phyloP scores from a whole-genome alignment of 2,329 filamentous ascomycete genomes.

The Orbilia oligospora region DNA sequence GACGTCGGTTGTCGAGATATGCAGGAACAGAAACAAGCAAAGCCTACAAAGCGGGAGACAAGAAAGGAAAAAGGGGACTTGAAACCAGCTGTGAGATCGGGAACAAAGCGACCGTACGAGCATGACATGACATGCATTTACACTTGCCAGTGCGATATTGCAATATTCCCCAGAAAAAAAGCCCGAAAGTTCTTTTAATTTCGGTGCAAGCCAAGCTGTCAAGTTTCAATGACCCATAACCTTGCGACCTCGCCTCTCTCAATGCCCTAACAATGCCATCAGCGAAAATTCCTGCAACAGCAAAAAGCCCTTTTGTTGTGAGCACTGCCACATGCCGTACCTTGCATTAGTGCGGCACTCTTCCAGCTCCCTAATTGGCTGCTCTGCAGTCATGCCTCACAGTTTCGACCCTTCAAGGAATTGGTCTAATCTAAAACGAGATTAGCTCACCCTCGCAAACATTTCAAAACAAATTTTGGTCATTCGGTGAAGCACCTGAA shows the following conservation, averaged over 20 bases:
- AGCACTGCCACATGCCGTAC: constrained; percentile 40
- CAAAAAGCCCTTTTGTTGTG: neutral
- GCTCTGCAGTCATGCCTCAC: constrained; percentile 41
- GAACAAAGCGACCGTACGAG: constrained; percentile 23
- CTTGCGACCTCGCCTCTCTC: constrained; percentile 16
- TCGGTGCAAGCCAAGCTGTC: constrained; percentile 22
- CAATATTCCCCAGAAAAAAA: neutral
- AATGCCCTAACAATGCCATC: constrained; percentile 37
- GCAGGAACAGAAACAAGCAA: constrained; percentile 33
- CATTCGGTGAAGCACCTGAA: constrained; percentile 16
- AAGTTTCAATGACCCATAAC: constrained; percentile 13
- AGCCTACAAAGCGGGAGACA: constrained; percentile 6
- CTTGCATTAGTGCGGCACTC: constrained; percentile 45
- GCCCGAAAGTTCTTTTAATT: neutral
- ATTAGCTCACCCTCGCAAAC: constrained; percentile 29
- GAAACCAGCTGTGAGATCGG: constrained; percentile 20
- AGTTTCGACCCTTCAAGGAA: constrained; percentile 35
- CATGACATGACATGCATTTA: constrained; percentile 17
- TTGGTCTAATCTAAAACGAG: constrained; percentile 34
- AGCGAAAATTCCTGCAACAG: constrained; percentile 35
- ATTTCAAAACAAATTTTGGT: constrained; percentile 35
- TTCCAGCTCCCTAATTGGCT: constrained; percentile 25
- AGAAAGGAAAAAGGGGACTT: constrained; percentile 16
- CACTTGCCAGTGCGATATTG: neutral
- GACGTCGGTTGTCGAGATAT: constrained; percentile 18